Percentiles rank a stretch among this genome's conserved stretches.
Conservation (phyloP, 345 rosid genomes). For the Luvunga scandens region DNA sequence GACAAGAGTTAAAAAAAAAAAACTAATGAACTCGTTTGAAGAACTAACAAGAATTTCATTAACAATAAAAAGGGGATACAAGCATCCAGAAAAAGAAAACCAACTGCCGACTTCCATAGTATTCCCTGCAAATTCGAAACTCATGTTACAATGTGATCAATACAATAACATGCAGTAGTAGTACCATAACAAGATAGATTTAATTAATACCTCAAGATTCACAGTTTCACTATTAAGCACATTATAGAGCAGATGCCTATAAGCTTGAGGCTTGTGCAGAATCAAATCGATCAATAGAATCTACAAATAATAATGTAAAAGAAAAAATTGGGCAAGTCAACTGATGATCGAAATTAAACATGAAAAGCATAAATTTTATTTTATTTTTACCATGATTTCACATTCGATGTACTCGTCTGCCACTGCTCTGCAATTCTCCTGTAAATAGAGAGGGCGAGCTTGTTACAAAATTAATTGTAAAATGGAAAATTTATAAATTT, state of each 20-base stretch:
- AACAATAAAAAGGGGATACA: constrained; percentile 55
- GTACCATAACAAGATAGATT: background rate
- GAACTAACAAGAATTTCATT: constrained; percentile 5
- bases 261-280: constrained; percentile 76
- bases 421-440: constrained; percentile 66
- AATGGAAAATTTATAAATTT: background rate
- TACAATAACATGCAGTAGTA: background rate
- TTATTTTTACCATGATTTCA: constrained; percentile 59
- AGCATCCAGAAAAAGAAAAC: constrained; percentile 69
- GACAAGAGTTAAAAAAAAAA: background rate
- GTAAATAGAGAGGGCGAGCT: background rate
- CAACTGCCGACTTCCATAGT: constrained; percentile 54
- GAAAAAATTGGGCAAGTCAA: background rate
- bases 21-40: background rate
- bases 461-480: background rate
- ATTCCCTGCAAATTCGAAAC: constrained; percentile 48
- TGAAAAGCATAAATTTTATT: background rate
- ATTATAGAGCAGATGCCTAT: constrained; percentile 71
- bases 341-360: background rate
- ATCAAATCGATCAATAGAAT: constrained; percentile 83
- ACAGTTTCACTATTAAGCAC: constrained; percentile 45
- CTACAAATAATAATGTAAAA: constrained; percentile 23
- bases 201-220: constrained; percentile 45
- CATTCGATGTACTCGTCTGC: constrained; percentile 83
- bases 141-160: background rate